phyloP scores from a whole-genome alignment of 2,329 filamentous ascomycete species.

The Dichotomopilus funicola region DNA sequence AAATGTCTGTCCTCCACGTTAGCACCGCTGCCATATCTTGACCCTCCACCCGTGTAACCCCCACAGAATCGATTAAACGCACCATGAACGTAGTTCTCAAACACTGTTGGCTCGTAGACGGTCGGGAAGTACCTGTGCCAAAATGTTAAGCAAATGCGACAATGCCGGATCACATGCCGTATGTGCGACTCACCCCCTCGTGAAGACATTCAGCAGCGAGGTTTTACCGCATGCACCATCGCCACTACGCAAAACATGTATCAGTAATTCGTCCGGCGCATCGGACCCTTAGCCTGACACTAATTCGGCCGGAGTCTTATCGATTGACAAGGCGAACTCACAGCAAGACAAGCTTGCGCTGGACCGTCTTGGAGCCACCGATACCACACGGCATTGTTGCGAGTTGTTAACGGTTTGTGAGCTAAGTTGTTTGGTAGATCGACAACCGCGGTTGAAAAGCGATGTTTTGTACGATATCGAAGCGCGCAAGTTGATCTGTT shows the following conservation, averaged over 20 bases:
- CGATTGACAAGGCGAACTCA: conserved; percentile 40
- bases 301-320: not conserved
- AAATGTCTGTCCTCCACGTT: conserved; percentile 63
- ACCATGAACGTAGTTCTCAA: conserved; percentile 99
- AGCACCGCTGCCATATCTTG: conserved; percentile 3
- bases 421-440: not conserved
- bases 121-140: conserved; percentile 83
- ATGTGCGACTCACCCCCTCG: conserved; percentile 65
- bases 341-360: conserved; percentile 95
- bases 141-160: conserved; percentile 3
- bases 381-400: conserved; percentile 46
- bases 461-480: not conserved
- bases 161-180: not conserved
- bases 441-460: not conserved
- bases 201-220: conserved; percentile 95
- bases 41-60: not conserved
- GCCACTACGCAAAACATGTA: conserved; percentile 50
- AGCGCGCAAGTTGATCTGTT: not conserved
- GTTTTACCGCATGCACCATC: conserved; percentile 98
- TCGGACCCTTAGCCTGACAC: not conserved
- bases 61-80: conserved; percentile 29
- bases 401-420: not conserved
- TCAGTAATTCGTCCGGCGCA: not conserved
- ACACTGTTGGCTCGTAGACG: conserved; percentile 96
- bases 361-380: conserved; percentile 74